Evolutionary conservation across 495 filamentous ascomycete species (phyloP), one percentile per base, ranked within the genome.

Genomic region (Aspergillus sparsus): DNA sequence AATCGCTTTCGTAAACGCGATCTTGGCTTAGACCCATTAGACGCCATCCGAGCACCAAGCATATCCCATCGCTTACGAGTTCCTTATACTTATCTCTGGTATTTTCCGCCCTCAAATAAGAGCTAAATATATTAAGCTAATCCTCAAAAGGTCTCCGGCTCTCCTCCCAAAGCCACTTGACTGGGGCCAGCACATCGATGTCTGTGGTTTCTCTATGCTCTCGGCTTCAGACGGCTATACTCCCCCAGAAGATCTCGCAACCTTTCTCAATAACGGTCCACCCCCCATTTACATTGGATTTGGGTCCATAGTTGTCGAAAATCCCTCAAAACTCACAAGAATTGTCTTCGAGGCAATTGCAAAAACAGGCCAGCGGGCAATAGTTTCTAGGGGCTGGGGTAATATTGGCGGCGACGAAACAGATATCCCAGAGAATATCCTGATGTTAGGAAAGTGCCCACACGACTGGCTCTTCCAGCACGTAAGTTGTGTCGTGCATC

Each of bases 31-130:
- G 86, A 90, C 55, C 85, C 87, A 1, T 79, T 91, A 18, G 85
- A 83, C 62, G 71, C 86, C 0, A 80, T 87, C 16, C 85, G 83
- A 76, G 89, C 85, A 1, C 88, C 90, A 7, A 83, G 80, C 44
- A 77, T 91, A 41, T 65, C 86, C 2, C 81, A 82, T 60, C 79
- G 83, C 8, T 75, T 92, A 8, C 78, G 80, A 32, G 79, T 94
- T n/a, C 90, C 90, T 10, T 86, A 85, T 63, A 91, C 89, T 1
- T 93, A 92, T 65, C 86, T 89, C 60, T 92, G 89, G 89, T 87
- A 63, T 60, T 64, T 27, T 21, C 21, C 15, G 2, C 45, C 15
- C 13, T 6, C 16, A n/a, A 18, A 58, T 9, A 9, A 16, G 10
- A 16, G 32, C 55, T 56, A 31, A 45, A 6, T 2, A 18, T 27